Conservation (phyloP, 306 rosid genomes). For the Vachellia collinsii region DNA sequence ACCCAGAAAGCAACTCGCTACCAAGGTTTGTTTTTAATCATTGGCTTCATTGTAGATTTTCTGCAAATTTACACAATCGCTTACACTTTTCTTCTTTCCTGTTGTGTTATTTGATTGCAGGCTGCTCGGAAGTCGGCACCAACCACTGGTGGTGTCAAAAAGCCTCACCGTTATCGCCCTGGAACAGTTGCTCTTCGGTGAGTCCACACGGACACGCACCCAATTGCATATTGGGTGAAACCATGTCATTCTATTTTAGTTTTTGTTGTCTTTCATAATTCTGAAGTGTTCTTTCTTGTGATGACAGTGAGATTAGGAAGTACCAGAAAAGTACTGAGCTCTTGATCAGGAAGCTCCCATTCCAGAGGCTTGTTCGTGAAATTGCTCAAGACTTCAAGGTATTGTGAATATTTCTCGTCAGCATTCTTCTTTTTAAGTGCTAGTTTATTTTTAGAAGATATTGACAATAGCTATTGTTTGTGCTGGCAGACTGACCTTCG, state of each 20-base stretch:
- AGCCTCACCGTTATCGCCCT: conserved; percentile 94
- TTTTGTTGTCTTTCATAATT: background rate
- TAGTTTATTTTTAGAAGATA: background rate
- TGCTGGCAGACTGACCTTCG: conserved; percentile 79
- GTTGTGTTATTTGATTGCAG: background rate
- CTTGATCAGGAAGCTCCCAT: conserved; percentile 85
- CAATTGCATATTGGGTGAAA: too few relatives aligned
- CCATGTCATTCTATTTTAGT: background rate
- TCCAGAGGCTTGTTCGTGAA: conserved; percentile 95
- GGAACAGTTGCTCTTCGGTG: conserved; percentile 97
- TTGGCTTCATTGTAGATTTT: background rate
- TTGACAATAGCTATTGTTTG: background rate
- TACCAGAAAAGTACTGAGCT: conserved; percentile 97
- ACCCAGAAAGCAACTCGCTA: conserved; percentile 96
- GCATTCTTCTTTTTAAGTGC: background rate
- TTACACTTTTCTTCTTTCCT: background rate
- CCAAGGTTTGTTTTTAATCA: conserved; percentile 56
- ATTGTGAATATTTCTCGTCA: accelerated
- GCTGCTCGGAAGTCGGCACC: conserved; percentile 99
- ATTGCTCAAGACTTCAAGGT: conserved; percentile 98
- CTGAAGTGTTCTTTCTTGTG: background rate
- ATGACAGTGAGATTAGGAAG: conserved; percentile 82
- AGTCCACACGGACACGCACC: background rate
- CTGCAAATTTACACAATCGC: background rate
- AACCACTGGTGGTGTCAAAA: conserved; percentile 94